Conservation (phyloP, 768 basidiomycete genomes). For the Panellus pusillus region DNA sequence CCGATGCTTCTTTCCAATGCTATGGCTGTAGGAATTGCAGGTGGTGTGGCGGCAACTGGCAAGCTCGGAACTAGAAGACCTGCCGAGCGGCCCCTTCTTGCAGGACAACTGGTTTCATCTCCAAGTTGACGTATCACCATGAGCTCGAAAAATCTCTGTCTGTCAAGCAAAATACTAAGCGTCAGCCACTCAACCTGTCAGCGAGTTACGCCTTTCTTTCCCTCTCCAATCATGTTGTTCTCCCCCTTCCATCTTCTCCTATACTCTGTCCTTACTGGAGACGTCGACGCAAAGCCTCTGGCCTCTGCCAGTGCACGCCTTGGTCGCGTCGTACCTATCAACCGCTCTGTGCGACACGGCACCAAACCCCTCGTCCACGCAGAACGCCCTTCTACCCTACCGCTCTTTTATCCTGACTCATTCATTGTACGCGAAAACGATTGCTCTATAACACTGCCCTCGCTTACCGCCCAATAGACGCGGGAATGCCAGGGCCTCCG, state of each 20-base stretch:
- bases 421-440: not conserved
- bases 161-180: not conserved
- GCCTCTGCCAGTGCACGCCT: conserved; percentile 1
- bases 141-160: too few species aligned
- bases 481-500: not conserved
- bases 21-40: too few species aligned
- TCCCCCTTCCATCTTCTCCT: conserved; percentile 1
- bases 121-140: too few species aligned
- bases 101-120: too few species aligned
- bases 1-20: too few species aligned
- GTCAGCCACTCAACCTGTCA: conserved; percentile 9
- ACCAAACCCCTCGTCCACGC: not conserved
- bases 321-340: conserved; percentile 7
- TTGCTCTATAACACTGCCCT: not conserved
- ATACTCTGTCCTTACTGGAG: conserved; percentile 4
- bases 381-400: conserved; percentile 1
- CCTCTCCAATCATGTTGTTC: conserved; percentile 5
- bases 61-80: too few species aligned
- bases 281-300: conserved; percentile 7
- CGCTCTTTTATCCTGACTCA: not conserved
- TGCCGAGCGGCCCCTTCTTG: too few species aligned
- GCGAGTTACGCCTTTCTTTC: not conserved
- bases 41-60: too few species aligned
- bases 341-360: conserved; percentile 5
- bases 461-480: not conserved